Evolutionary conservation across 108 stramenopile genomes (phyloP).

Genomic region (Schizochytrium sp.): DNA sequence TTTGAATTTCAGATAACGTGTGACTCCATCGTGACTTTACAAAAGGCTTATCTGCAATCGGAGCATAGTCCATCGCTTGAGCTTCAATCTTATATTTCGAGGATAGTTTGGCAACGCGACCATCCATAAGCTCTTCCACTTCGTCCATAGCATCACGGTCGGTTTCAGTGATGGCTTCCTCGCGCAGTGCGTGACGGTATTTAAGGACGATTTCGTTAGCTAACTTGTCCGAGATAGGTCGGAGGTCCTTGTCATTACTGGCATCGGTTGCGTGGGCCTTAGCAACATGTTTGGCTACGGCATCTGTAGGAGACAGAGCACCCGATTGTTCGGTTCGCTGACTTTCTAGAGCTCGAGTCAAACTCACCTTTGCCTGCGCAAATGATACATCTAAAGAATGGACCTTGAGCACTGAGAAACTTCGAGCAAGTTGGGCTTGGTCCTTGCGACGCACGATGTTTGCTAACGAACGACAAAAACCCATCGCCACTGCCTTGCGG

Average conservation of each 20-base stretch:
- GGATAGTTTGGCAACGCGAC: neutral
- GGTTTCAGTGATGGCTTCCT: neutral
- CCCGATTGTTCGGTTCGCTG: neutral
- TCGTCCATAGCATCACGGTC: conserved; percentile 38
- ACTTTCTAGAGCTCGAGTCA: neutral
- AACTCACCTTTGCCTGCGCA: neutral
- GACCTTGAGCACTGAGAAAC: neutral
- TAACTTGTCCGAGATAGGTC: neutral
- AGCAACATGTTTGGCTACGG: conserved; percentile 29
- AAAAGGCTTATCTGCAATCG: neutral
- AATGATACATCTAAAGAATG: neutral
- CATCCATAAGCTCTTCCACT: neutral
- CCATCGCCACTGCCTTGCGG: neutral
- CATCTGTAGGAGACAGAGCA: neutral
- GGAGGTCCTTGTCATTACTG: neutral
- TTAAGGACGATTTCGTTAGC: neutral
- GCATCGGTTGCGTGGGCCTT: neutral
- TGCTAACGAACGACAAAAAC: conserved; percentile 52
- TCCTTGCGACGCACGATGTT: neutral
- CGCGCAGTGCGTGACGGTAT: conserved; percentile 27
- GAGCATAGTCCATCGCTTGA: neutral
- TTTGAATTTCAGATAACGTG: neutral
- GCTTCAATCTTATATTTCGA: neutral
- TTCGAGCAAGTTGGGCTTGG: neutral
- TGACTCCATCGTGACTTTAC: conserved; percentile 18